Evolutionary conservation across 2,329 filamentous ascomycete genomes (phyloP), one percentile per base, ranked within the genome.

Genomic region (Xylariaceae sp.): DNA sequence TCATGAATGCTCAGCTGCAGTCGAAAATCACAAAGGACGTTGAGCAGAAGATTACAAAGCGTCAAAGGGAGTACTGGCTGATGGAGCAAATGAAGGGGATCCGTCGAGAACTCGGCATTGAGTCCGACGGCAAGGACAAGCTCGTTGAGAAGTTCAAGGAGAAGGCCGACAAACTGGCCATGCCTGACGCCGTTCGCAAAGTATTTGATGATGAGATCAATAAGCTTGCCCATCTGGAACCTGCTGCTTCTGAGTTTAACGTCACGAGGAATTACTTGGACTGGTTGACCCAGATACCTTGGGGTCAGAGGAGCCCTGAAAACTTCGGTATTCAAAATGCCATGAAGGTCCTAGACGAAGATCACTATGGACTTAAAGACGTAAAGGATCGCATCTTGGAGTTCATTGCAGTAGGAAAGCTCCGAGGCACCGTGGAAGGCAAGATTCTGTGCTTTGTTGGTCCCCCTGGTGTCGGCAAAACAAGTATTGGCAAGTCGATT

Each of bases 51-150:
- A 97, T 99, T 56, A 92, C 92, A 68, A 97, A 99, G 77, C 88
- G 93, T 35, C 94, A 99, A 73, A 87, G 94, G 55, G 94, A 99
- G 72, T 99, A 97, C 77, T 97, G 92, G 90, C 79, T 99, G 51
- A 95, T 96, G 91, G 94, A 99, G 76, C 95, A 99, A 74, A 96
- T 99, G 92, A 97, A 97, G 79, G 94, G 92, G 30, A 99, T 99
- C 71, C 88, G 91, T 60, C 85, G 94, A 60, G 94, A 99, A 75
- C 84, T 99, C 53, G 94, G 95, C 18, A 90, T 99, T 56, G 95
- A 99, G 73, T 96, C 91, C 4, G 94, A 99, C 71, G 94, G 95
- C 65, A 99, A 97, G 76, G 94, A 99, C 71, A 97, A 97, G 77
- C 81, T 99, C 10, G 90, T 99, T 1, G 94, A 97, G 74, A 96